Percentiles rank a stretch among this genome's conserved stretches.
Conservation (phyloP, 441 rosid species). For the Populus hybrid region DNA sequence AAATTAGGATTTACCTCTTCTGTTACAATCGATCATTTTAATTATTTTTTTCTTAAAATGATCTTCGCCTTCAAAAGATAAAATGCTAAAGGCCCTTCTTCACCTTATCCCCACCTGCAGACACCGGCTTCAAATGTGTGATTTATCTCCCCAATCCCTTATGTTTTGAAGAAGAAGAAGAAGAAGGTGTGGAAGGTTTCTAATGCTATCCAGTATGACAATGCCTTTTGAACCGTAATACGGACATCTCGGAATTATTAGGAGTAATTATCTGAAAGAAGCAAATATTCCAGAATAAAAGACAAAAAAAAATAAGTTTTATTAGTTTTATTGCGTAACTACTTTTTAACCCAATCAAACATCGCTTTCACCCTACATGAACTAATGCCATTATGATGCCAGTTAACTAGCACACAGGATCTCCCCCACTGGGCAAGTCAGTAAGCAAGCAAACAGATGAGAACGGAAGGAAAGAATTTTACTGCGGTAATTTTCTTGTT, state of each 20-base stretch:
- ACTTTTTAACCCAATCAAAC: background rate
- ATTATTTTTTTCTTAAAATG: background rate
- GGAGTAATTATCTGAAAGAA: background rate
- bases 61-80: background rate
- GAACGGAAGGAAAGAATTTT: background rate
- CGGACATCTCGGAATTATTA: background rate
- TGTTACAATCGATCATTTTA: no score
- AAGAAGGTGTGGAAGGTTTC: background rate
- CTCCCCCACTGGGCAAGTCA: background rate
- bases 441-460: background rate
- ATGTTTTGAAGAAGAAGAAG: background rate
- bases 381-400: background rate
- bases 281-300: background rate
- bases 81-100: background rate
- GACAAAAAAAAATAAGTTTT: background rate
- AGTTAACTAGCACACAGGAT: background rate
- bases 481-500: slow-evolving; percentile 14
- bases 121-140: background rate
- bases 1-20: no score
- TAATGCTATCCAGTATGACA: background rate
- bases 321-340: background rate
- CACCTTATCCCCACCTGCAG: background rate
- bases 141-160: background rate
- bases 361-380: background rate
- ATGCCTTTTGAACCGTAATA: background rate